A percentile compares a stretch with the other conserved stretches of the same genome.
Conservation (phyloP, 768 basidiomycete genomes). For the Tricholoma matsutake region DNA sequence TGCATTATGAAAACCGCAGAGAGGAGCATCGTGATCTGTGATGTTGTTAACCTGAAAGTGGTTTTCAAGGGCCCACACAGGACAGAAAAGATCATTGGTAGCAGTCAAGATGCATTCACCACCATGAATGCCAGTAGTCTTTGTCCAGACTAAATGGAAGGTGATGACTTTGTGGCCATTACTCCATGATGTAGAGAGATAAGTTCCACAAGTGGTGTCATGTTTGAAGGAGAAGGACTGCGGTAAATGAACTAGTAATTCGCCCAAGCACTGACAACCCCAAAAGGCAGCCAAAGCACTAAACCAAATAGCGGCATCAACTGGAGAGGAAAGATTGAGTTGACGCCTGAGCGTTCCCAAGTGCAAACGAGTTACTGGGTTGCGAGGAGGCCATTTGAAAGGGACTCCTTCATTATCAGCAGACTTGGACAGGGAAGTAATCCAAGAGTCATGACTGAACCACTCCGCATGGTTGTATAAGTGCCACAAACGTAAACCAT, state of each 20-base stretch:
- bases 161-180: neutral
- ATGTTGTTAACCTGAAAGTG: conserved; percentile 10
- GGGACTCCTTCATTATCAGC: too few species aligned
- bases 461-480: too few species aligned
- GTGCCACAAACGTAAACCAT: too few species aligned
- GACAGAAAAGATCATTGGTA: conserved; percentile 12
- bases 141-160: conserved; percentile 19
- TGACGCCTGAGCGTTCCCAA: neutral
- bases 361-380: too few species aligned
- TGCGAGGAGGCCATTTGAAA: too few species aligned
- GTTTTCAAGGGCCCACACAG: conserved; percentile 14
- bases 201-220: neutral
- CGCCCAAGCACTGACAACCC: neutral
- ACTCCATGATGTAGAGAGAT: neutral
- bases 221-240: neutral
- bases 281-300: conserved; percentile 12
- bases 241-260: neutral
- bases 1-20: conserved; percentile 3
- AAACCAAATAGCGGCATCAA: conserved; percentile 14
- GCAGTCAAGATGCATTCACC: conserved; percentile 12
- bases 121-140: neutral
- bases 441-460: too few species aligned
- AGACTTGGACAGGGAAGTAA: too few species aligned
- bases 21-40: neutral
- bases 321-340: neutral